Conservation (phyloP, 148 eudicot species). For the Silene uniflora region DNA sequence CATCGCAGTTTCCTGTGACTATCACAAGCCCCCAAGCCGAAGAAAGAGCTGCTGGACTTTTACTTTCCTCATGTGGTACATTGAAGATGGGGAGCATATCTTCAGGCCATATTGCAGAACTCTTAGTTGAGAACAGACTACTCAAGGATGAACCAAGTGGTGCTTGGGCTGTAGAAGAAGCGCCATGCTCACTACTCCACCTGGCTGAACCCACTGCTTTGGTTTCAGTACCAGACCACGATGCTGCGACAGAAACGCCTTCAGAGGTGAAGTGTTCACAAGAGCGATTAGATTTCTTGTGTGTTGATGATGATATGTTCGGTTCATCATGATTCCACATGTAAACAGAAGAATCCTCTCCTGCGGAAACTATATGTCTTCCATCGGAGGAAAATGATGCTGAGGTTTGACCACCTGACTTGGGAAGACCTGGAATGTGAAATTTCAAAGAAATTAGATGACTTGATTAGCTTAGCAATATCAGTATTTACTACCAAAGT, state of each 20-base stretch:
- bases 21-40: constrained; percentile 69
- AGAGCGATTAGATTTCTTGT: constrained; percentile 40
- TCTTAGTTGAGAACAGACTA: constrained; percentile 44
- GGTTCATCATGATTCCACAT: constrained; percentile 55
- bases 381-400: constrained; percentile 56
- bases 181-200: constrained; percentile 12
- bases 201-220: neutral
- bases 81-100: constrained; percentile 45
- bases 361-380: constrained; percentile 58
- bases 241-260: constrained; percentile 52
- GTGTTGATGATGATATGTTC: constrained; percentile 25
- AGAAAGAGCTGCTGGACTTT: constrained; percentile 20
- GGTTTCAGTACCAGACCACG: constrained; percentile 43
- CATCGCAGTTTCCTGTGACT: constrained; percentile 54
- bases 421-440: constrained; percentile 45
- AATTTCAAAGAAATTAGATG: constrained; percentile 1
- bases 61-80: constrained; percentile 14
- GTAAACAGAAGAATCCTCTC: constrained; percentile 65
- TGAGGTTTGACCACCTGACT: constrained; percentile 63
- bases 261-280: constrained; percentile 55
- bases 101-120: constrained; percentile 65
- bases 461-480: constrained; percentile 3
- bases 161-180: constrained; percentile 26
- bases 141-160: constrained; percentile 37
- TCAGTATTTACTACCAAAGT: neutral